Conservation (phyloP, 176 grass and related monocot species). For the Eremochloa ophiuroides region DNA sequence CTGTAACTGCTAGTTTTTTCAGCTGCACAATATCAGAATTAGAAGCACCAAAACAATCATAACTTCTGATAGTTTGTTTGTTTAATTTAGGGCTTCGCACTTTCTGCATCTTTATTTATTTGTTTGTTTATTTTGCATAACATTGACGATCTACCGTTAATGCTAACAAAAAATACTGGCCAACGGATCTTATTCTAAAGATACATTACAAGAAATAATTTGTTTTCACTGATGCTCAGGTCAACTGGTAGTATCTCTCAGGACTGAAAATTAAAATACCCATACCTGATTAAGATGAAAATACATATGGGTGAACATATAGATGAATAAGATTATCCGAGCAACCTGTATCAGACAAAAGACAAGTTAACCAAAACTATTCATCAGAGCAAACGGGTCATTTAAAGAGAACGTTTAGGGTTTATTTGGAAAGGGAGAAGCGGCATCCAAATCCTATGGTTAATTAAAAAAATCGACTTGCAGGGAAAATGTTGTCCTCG, state of each 20-base stretch:
- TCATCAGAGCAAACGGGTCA: background rate
- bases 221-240: background rate
- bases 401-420: background rate
- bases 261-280: background rate
- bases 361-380: background rate
- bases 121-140: too few species aligned
- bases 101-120: too few species aligned
- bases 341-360: slow-evolving; percentile 51
- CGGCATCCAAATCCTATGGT: background rate
- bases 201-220: background rate
- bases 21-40: background rate
- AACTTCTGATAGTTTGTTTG: background rate
- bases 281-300: slow-evolving; percentile 74
- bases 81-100: background rate
- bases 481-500: too few species aligned
- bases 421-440: background rate
- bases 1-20: background rate
- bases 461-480: background rate
- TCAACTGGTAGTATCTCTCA: background rate
- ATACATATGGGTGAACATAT: slow-evolving; percentile 75
- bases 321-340: slow-evolving; percentile 66
- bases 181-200: background rate
- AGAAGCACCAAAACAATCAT: background rate
- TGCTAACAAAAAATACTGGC: background rate
- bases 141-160: background rate